phyloP scores from a whole-genome alignment of 1,284 basidiomycete genomes.

The Naganishia sp. region DNA sequence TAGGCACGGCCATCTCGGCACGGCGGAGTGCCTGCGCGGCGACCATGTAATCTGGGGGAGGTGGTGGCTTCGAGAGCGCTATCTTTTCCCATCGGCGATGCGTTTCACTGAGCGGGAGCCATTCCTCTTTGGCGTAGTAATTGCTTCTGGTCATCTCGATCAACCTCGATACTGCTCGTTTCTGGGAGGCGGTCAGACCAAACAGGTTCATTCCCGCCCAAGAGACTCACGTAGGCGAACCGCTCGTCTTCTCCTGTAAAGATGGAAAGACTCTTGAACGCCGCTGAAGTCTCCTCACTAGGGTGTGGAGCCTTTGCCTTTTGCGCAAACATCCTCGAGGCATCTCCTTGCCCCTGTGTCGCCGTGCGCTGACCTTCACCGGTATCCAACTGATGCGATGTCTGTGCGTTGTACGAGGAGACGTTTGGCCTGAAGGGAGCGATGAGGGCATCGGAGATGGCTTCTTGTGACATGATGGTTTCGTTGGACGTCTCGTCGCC shows the following conservation, averaged over 20 bases:
- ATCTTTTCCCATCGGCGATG: conserved; percentile 54
- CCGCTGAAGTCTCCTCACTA: conserved; percentile 33
- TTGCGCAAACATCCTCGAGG: conserved; percentile 31
- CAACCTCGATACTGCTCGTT: conserved; percentile 65
- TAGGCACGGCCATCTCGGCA: conserved; percentile 11
- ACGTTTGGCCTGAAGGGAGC: conserved; percentile 65
- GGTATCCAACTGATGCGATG: conserved; percentile 9
- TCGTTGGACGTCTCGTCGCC: conserved; percentile 45
- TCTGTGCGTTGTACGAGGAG: conserved; percentile 57
- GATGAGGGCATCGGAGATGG: conserved; percentile 61
- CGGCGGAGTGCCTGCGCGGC: conserved; percentile 16
- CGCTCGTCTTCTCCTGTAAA: conserved; percentile 71
- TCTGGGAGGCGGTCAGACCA: conserved; percentile 37
- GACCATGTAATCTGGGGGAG: conserved; percentile 25
- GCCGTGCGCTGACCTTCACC: conserved; percentile 13
- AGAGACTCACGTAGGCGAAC: conserved; percentile 62
- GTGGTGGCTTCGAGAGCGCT: conserved; percentile 32
- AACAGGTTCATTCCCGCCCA: background rate
- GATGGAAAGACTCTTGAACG: conserved; percentile 57
- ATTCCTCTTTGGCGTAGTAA: conserved; percentile 56
- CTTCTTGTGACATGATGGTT: conserved; percentile 64
- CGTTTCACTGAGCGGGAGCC: conserved; percentile 44
- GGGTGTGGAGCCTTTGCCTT: conserved; percentile 29
- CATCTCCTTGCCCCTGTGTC: conserved; percentile 24
- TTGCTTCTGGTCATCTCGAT: conserved; percentile 65